These are phyloP conservation scores for Neoarthrinium moseri DNA, from an alignment of 2,329 filamentous ascomycete species.

Conservation along the genomic window DNA sequence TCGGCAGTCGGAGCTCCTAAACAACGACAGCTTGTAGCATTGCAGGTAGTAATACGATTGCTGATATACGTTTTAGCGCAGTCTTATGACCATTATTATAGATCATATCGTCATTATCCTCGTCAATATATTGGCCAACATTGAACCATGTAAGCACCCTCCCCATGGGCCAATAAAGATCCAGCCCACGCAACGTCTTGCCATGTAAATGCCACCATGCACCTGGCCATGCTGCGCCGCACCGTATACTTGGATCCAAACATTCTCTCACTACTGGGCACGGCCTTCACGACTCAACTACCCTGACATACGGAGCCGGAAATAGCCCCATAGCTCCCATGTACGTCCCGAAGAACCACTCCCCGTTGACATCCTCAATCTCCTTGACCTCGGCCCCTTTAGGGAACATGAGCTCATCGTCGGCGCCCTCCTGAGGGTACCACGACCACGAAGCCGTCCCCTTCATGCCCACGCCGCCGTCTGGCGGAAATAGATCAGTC, in stretches of 20 bases:
- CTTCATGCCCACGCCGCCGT: constrained; percentile 68
- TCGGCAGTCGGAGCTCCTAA: background rate
- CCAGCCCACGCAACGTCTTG: background rate
- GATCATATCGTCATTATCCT: too few species aligned
- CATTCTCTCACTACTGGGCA: background rate
- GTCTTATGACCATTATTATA: too few species aligned
- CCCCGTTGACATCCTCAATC: constrained; percentile 82
- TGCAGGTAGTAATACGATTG: too few species aligned
- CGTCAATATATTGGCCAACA: too few species aligned
- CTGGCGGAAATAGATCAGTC: constrained; percentile 60
- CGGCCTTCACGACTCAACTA: constrained; percentile 31
- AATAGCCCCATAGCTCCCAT: constrained; percentile 79
- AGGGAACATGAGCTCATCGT: constrained; percentile 82
- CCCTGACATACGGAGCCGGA: constrained; percentile 71
- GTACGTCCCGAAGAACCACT: constrained; percentile 88
- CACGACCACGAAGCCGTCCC: constrained; percentile 73
- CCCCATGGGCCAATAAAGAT: too few species aligned
- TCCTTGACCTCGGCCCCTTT: constrained; percentile 80
- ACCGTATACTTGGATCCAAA: background rate
- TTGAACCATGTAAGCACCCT: too few species aligned
- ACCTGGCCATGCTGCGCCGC: too few species aligned
- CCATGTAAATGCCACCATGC: constrained; percentile 1
- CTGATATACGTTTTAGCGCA: too few species aligned
- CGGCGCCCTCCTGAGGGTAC: constrained; percentile 63
- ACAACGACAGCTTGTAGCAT: too few species aligned